These are phyloP conservation scores for Coemansia sp. DNA, from an alignment of 192 early-diverging fungal genomes.

Conservation along the genomic window DNA sequence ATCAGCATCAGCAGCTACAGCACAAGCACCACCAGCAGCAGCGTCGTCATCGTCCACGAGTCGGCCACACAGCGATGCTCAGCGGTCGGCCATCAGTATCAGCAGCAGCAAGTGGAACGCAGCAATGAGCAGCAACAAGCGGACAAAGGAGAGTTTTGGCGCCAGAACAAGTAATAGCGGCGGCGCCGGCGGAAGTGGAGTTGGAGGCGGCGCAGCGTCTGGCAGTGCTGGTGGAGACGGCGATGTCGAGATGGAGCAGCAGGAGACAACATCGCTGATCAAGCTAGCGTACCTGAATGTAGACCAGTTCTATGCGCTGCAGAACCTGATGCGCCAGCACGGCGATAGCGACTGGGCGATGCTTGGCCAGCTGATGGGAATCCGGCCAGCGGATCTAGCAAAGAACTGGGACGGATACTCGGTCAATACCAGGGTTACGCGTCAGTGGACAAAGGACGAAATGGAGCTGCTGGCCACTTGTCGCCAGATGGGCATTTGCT, in stretches of 20 bases:
- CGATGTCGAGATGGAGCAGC: too few relatives aligned
- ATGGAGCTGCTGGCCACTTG: conserved; percentile 32
- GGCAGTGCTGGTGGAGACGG: too few relatives aligned
- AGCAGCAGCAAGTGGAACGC: conserved; percentile 11
- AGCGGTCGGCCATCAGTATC: conserved; percentile 9
- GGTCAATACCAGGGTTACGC: conserved; percentile 19
- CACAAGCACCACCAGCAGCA: not conserved
- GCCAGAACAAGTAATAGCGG: not conserved
- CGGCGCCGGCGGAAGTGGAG: not conserved
- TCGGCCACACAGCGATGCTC: not conserved
- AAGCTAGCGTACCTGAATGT: conserved; percentile 33
- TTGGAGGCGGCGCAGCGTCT: too few relatives aligned
- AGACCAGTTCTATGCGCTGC: conserved; percentile 37
- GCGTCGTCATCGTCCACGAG: not conserved
- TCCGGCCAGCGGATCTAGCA: conserved; percentile 28
- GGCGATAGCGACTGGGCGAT: conserved; percentile 43
- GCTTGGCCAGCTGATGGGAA: conserved; percentile 21
- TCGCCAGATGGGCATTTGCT: conserved; percentile 29
- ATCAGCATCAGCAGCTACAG: not conserved
- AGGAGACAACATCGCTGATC: not conserved
- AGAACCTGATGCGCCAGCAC: conserved; percentile 25
- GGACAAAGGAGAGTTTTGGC: too few relatives aligned
- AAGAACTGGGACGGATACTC: conserved; percentile 44
- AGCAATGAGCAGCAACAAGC: not conserved
- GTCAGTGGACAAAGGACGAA: conserved; percentile 31